Conservation (phyloP, 2,329 filamentous ascomycete species). For the Exophiala dermatitidis region DNA sequence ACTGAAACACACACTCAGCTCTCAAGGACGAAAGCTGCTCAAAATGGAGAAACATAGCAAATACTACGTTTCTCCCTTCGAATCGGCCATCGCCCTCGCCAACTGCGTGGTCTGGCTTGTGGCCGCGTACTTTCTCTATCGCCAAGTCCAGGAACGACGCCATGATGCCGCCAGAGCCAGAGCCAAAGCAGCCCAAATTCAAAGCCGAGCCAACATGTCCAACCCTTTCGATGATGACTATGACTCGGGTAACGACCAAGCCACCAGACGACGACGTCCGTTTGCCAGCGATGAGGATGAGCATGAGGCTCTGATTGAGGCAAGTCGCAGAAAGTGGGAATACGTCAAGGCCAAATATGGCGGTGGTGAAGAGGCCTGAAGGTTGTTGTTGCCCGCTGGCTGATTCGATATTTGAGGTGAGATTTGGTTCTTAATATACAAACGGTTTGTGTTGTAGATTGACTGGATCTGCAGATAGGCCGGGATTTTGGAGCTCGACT, state of each 20-base stretch:
- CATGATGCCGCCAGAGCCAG: slow-evolving; percentile 3
- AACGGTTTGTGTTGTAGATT: neutral
- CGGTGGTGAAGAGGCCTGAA: neutral
- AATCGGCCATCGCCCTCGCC: slow-evolving; percentile 9
- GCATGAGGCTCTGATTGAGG: neutral
- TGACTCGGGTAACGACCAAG: neutral
- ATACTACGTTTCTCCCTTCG: neutral
- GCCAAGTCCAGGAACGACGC: slow-evolving; percentile 5
- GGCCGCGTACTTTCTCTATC: slow-evolving; percentile 5
- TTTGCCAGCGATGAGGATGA: neutral
- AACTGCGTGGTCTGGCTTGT: slow-evolving; percentile 14
- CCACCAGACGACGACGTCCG: neutral
- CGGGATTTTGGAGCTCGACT: too few relatives aligned
- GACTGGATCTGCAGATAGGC: neutral
- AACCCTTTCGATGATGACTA: too few relatives aligned
- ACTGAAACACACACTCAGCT: too few relatives aligned
- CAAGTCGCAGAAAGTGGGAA: neutral
- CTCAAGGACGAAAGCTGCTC: neutral
- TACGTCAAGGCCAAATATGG: neutral
- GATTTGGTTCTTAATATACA: neutral
- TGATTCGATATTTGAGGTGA: neutral
- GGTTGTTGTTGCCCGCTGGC: neutral
- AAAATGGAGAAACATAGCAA: neutral
- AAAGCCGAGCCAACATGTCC: neutral
- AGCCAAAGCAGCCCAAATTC: neutral